Conservation (phyloP, 441 rosid species). For the Theobroma grandiflorum region DNA sequence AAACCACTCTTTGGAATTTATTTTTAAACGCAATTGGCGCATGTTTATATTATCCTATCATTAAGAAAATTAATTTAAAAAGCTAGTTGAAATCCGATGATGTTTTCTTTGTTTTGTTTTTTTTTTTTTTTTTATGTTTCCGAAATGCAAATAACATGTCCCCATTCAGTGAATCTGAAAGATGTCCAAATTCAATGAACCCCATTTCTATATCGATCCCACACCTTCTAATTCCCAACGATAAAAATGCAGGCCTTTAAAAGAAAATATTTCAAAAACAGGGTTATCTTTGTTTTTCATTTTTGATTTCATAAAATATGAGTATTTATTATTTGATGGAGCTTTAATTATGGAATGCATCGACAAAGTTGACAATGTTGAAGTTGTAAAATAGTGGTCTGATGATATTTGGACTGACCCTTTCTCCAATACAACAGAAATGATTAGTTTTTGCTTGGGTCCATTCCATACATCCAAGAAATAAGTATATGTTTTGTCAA, state of each 20-base stretch:
- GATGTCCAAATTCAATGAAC: background rate
- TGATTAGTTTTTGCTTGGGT: background rate
- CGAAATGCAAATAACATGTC: background rate
- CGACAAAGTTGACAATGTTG: background rate
- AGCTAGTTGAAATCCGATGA: background rate
- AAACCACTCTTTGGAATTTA: too few species aligned
- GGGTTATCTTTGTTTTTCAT: background rate
- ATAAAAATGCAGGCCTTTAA: background rate
- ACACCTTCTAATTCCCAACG: background rate
- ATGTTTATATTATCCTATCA: background rate
- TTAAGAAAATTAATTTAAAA: background rate
- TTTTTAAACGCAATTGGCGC: background rate
- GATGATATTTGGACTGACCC: background rate
- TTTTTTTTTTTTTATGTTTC: too few species aligned
- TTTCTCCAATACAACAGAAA: background rate
- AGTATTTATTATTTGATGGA: background rate
- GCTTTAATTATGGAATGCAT: background rate
- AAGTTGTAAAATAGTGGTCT: background rate
- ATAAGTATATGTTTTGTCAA: background rate
- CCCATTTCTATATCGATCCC: background rate
- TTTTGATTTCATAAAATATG: background rate
- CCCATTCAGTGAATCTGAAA: slow-evolving; percentile 1
- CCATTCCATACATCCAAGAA: background rate
- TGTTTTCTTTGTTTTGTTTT: background rate
- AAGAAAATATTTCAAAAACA: background rate